Evolutionary conservation across 805 yeast species (phyloP), one percentile per base, ranked within the genome.

Genomic region (Dipodascus geniculatus): DNA sequence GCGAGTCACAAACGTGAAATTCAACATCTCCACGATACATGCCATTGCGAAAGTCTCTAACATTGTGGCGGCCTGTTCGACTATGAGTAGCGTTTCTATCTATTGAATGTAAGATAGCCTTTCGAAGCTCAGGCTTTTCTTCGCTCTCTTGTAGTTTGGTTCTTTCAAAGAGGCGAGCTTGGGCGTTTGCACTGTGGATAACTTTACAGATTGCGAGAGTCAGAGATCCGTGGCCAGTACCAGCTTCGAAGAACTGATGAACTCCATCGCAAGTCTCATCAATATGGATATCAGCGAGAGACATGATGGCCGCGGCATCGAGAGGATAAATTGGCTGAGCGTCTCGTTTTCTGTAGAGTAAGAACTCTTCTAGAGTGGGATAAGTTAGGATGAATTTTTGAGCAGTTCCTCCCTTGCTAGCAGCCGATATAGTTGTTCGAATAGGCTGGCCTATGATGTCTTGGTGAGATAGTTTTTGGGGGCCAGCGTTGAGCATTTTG

Each of bases 141-240:
- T 38, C 44, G 6, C 8, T 6, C 4, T 4, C 6, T 14, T 38
- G 44, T 38, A n/a, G 6, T 14, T 38, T 14, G 20, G 8, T 11
- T n/a, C 44, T 14, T 17, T n/a, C 20, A n/a, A 6, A 4, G 53
- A 57, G 31, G 49, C 52, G 31, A 64, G 63, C 51, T 57, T 59
- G 16, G 58, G 57, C 9, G 52, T 77, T 77, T 1, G 75, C 76
- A 22, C 75, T 65, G 57, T 77, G 80, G 1, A 77, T 59, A 16
- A 64, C 65, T 23, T 65, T 69, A 22, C 73, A 68, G 16, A 77
- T 72, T 6, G 76, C 74, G 48, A 77, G 52, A 2, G 77, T 66
- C 50, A 77, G 59, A 1, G 80, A 75, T 0, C 81, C 81, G 62
- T 76, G 80, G 1, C 81, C 81, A 1, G 81, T 77, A 2, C 81